Evolutionary conservation across 2,329 filamentous ascomycete genomes (phyloP), one percentile per base, ranked within the genome.

Genomic region (Neonectria ditissima): DNA sequence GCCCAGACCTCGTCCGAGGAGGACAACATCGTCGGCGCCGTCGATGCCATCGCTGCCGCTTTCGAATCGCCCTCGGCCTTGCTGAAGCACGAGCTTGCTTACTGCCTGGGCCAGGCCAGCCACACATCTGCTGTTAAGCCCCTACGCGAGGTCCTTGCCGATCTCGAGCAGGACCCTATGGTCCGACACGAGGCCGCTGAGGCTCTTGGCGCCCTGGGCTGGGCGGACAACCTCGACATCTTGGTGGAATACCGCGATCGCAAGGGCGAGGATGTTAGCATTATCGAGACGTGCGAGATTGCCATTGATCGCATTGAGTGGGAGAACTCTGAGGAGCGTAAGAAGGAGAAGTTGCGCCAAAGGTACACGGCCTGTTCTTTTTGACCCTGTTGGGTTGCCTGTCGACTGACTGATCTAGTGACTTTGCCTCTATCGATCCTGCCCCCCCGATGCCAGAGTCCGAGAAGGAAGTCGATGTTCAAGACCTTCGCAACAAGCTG

Each of bases 211-310:
- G 96, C 96, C 11, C 82, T 99, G 65, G 93, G 93, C 4, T 89
- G 95, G 76, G 81, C 84, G 30, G 86, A 86, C 4, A 94, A 92
- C 75, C 78, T 99, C 75, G 88, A 89, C 2, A 80, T 98, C 34
- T 81, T 99, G 69, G 88, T 86, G 76, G 79, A 87, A 68, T 88
- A 93, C 75, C 87, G 93, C 66, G 92, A 97, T 76, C 89, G 93
- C 67, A 80, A 84, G 66, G 88, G 87, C 18, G 94, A 98, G 80
- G 86, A 90, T 34, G 89, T 91, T 28, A 92, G 94, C 41, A 90
- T 99, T n/a, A 88, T 87, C 44, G 94, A 99, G 84, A 99, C 96
- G 1, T 99, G 96, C 78, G 96, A 99, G 77, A 96, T 99, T 76
- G 95, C 97, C 6, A 92, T 98, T 61, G 94, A 94, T 74, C 89